Base-by-base conservation (phyloP, 2,329 filamentous ascomycete species). In the Epichloe festucae region DNA sequence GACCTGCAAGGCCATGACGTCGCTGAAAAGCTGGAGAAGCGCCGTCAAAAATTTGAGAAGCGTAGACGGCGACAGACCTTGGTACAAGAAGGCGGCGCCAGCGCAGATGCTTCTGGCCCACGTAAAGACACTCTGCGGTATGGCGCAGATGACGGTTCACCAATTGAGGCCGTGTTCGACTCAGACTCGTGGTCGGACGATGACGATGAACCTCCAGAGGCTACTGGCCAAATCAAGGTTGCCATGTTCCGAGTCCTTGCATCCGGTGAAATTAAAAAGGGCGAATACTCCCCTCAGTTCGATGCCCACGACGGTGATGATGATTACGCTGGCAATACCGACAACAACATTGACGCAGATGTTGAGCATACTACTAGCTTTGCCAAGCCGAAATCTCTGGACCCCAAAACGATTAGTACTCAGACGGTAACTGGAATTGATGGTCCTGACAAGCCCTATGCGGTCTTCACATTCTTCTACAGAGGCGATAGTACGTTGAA, bases 381-480 rank as follows among this genome's bases (percentile, higher is more conserved):
- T 68, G 91, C 91, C 10, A 95, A 96, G 70, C 91, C 90, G 14
- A 97, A 96, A 75, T 86, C 89, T 1, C 76, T 96, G 50, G 94
- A 97, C 70, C 91, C 91, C 0, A 96, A 96, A 71, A 89, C 89
- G 2, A 98, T 98, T 64, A 97, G 90, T 64, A 98, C 93, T 3
- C 93, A 98, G 70, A 98, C 93, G 0, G 93, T 98, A n/a, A 97
- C 93, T 8, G 93, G 91, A 17, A 95, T 97, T 56, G 93, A 98
- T 66, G 88, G 89, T 0, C 89, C 90, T 19, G 91, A 97, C 56
- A 93, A 91, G 69, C 93, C 94, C 3, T 98, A 95, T 70, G 93
- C 93, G 4, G 85, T 87, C 8, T 98, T 98, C 67, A 97, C 94
- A 31, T 98, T 98, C 67, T 89, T 97, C 70, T 98, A 98, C 67